A percentile compares a stretch with the other conserved stretches of the same genome.
These are phyloP conservation scores for Russula lepida DNA, from an alignment of 768 basidiomycete genomes.

Conservation along the genomic window DNA sequence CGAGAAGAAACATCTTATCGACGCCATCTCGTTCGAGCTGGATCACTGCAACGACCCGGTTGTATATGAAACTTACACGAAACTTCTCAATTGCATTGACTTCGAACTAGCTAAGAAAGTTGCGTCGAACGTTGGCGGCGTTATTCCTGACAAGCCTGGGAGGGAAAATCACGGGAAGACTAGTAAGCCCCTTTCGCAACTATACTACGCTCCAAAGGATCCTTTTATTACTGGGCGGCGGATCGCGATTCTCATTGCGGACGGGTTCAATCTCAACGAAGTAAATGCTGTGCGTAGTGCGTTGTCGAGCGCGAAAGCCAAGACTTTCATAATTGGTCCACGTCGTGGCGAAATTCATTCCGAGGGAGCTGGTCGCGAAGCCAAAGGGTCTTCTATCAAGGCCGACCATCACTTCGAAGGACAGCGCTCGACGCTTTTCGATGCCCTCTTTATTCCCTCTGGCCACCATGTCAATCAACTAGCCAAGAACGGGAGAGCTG, in stretches of 20 bases:
- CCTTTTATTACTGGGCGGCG: slow-evolving; percentile 59
- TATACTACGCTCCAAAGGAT: slow-evolving; percentile 42
- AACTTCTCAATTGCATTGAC: slow-evolving; percentile 64
- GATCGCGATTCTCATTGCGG: slow-evolving; percentile 67
- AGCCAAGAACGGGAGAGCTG: slow-evolving; percentile 51
- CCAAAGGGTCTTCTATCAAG: slow-evolving; percentile 29
- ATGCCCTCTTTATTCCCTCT: slow-evolving; percentile 71
- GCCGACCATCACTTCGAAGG: slow-evolving; percentile 70
- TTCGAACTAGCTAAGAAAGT: slow-evolving; percentile 62
- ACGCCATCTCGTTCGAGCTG: slow-evolving; percentile 75
- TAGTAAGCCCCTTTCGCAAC: slow-evolving; percentile 51
- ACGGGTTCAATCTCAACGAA: slow-evolving; percentile 60
- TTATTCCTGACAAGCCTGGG: slow-evolving; percentile 43
- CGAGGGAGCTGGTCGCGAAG: slow-evolving; percentile 25
- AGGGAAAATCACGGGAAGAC: slow-evolving; percentile 51
- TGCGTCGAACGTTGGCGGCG: slow-evolving; percentile 55
- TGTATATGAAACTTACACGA: slow-evolving; percentile 62
- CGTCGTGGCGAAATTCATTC: slow-evolving; percentile 47
- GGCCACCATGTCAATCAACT: slow-evolving; percentile 58
- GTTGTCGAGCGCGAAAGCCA: slow-evolving; percentile 44
- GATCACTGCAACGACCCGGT: slow-evolving; percentile 71
- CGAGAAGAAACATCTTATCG: slow-evolving; percentile 65
- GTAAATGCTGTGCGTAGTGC: slow-evolving; percentile 51
- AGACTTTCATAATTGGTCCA: slow-evolving; percentile 59
- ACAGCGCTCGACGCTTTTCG: slow-evolving; percentile 76